Evolutionary conservation across 2,329 filamentous ascomycete genomes (phyloP).

Genomic region (Xenoacremonium recifei): DNA sequence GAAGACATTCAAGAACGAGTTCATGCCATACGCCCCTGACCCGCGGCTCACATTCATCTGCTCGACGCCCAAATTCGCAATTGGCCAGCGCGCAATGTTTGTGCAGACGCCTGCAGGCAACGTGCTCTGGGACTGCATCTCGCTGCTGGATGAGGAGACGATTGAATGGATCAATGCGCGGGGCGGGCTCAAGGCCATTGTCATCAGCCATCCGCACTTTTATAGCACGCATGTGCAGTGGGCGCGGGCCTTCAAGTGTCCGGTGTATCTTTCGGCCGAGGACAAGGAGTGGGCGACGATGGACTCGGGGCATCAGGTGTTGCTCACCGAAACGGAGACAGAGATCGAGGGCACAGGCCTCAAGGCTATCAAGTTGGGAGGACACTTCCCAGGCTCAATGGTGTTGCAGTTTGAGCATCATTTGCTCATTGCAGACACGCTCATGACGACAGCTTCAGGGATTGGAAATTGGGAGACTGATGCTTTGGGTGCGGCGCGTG

Average conservation of each 20-base stretch:
- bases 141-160: conserved; percentile 66
- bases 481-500: conserved; percentile 31
- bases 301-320: conserved; percentile 41
- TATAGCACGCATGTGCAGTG: conserved; percentile 76
- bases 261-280: conserved; percentile 65
- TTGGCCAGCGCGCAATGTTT: conserved; percentile 73
- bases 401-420: conserved; percentile 61
- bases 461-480: conserved; percentile 45
- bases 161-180: conserved; percentile 53
- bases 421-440: conserved; percentile 75
- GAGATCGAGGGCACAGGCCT: conserved; percentile 47
- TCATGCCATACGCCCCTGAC: conserved; percentile 46
- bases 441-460: conserved; percentile 66
- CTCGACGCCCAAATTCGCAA: conserved; percentile 61
- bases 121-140: conserved; percentile 76
- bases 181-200: conserved; percentile 69
- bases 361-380: conserved; percentile 67
- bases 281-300: conserved; percentile 64
- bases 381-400: conserved; percentile 76
- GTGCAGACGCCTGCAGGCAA: conserved; percentile 66
- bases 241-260: conserved; percentile 66
- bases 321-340: conserved; percentile 44
- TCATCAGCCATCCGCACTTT: conserved; percentile 80
- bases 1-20: conserved; percentile 50
- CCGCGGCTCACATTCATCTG: conserved; percentile 43